Conservation (phyloP, 2,329 filamentous ascomycete genomes). For the Tolypocladium tropicale region DNA sequence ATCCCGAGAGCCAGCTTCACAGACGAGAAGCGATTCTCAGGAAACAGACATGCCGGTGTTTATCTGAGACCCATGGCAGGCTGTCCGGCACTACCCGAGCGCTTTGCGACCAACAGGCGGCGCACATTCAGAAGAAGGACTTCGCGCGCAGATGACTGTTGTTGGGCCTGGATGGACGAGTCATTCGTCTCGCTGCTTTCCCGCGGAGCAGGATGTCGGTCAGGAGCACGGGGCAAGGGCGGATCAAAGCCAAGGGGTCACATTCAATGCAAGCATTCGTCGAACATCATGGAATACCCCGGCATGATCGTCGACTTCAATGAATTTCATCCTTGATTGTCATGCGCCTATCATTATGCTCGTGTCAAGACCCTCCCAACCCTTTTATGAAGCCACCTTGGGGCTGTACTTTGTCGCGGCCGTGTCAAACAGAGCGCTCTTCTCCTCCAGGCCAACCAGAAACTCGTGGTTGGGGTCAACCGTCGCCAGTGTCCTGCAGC, state of each 20-base stretch:
- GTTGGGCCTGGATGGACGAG: background rate
- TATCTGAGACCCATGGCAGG: too few relatives aligned
- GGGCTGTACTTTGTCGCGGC: slow-evolving; percentile 79
- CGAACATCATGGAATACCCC: background rate
- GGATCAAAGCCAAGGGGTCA: background rate
- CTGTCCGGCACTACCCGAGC: background rate
- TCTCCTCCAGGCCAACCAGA: slow-evolving; percentile 67
- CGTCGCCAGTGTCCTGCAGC: slow-evolving; percentile 42
- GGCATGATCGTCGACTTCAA: background rate
- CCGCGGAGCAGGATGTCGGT: background rate
- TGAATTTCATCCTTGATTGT: background rate
- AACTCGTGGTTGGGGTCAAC: slow-evolving; percentile 59
- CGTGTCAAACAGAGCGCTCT: slow-evolving; percentile 78
- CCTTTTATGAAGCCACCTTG: slow-evolving; percentile 53
- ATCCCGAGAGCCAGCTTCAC: background rate
- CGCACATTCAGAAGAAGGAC: background rate
- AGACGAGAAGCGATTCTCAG: background rate
- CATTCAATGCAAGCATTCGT: too few relatives aligned
- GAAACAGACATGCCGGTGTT: background rate
- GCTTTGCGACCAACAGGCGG: too few relatives aligned
- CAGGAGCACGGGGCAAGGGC: background rate
- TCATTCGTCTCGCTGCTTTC: background rate
- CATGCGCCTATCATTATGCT: slow-evolving; percentile 20
- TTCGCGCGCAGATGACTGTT: background rate
- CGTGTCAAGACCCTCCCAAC: slow-evolving; percentile 10